Evolutionary conservation across 106 monocot genomes (phyloP).

Genomic region (Platanthera guangdongensis): DNA sequence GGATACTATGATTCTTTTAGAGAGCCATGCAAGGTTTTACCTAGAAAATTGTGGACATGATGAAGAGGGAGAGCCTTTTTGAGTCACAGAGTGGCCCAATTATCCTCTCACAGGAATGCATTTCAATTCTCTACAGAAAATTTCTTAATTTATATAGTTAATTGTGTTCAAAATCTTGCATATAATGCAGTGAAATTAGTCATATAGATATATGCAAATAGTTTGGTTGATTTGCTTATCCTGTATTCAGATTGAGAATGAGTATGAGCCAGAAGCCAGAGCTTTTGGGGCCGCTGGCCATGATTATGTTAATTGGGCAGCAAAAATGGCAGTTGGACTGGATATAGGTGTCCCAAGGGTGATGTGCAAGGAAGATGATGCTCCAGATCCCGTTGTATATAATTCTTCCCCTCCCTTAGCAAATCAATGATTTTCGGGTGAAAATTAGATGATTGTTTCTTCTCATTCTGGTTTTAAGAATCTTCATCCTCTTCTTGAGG

Average conservation of each 20-base stretch:
- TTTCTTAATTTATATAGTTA: no score
- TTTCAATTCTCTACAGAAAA: neutral
- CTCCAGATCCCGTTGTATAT: slow-evolving; percentile 90
- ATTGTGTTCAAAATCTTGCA: no score
- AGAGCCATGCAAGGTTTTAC: slow-evolving; percentile 89
- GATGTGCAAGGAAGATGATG: slow-evolving; percentile 99
- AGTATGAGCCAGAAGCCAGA: slow-evolving; percentile 83
- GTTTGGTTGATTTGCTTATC: slow-evolving; percentile 33
- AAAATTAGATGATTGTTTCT: neutral
- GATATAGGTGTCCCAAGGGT: slow-evolving; percentile 90
- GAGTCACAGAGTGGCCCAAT: slow-evolving; percentile 95
- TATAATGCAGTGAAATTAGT: slow-evolving; percentile 46
- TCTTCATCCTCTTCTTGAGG: no score
- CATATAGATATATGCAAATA: slow-evolving; percentile 31
- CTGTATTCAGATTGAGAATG: slow-evolving; percentile 90
- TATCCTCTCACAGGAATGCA: slow-evolving; percentile 70
- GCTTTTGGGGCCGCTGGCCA: slow-evolving; percentile 65
- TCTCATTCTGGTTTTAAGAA: neutral
- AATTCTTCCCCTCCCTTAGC: neutral
- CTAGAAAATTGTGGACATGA: slow-evolving; percentile 82
- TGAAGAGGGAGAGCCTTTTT: slow-evolving; percentile 80
- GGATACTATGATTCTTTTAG: slow-evolving; percentile 22
- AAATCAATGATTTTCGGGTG: neutral
- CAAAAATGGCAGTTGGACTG: slow-evolving; percentile 77
- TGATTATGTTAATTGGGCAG: slow-evolving; percentile 82